phyloP scores from a whole-genome alignment of 176 grass and related monocot species.

The Thinopyrum elongatum region DNA sequence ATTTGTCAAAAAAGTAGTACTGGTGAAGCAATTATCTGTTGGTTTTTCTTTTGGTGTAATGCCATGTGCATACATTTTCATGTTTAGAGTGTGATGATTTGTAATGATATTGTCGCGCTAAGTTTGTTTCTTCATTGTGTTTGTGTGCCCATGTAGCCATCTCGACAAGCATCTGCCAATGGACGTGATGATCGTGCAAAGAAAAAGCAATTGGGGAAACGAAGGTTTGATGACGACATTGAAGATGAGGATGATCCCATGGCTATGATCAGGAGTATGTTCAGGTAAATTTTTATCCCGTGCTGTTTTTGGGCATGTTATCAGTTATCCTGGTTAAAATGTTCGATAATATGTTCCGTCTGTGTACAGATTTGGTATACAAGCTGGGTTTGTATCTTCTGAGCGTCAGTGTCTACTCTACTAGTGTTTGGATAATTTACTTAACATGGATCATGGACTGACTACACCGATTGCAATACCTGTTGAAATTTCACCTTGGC shows the following conservation, averaged over 20 bases:
- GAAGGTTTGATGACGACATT: conserved; percentile 58
- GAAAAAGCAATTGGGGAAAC: conserved; percentile 44
- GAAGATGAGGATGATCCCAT: conserved; percentile 63
- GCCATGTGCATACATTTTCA: neutral
- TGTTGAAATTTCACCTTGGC: neutral
- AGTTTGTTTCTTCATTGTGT: neutral
- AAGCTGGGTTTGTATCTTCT: neutral
- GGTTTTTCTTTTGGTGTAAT: neutral
- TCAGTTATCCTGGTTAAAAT: neutral
- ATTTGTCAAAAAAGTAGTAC: neutral
- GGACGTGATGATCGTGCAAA: conserved; percentile 46
- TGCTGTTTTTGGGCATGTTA: neutral
- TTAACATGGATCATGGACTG: neutral
- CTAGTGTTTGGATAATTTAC: neutral
- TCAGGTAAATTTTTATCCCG: conserved; percentile 42
- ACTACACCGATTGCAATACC: neutral
- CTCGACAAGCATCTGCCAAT: conserved; percentile 40
- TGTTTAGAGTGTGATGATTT: neutral
- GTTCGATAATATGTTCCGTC: neutral
- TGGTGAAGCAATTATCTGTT: neutral
- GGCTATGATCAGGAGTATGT: conserved; percentile 77
- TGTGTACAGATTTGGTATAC: neutral
- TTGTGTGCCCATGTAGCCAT: conserved; percentile 37
- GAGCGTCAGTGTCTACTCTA: neutral
- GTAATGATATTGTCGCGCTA: neutral